These are phyloP conservation scores for Limnomonas spitsbergensis DNA, from an alignment of 139 green algal species.

Conservation along the genomic window DNA sequence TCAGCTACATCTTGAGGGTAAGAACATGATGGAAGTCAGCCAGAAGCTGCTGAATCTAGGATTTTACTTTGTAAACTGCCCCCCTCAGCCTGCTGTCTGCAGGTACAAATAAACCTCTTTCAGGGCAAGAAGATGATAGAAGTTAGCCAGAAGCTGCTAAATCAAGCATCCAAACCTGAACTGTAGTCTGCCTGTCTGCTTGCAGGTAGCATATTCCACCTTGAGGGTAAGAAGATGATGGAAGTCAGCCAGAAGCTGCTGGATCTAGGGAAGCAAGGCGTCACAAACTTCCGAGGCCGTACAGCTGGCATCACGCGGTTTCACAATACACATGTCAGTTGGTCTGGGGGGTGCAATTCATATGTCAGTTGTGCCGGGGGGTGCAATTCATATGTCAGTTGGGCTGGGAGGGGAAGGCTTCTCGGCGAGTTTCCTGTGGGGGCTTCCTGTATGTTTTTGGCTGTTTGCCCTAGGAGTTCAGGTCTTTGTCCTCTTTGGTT, in stretches of 20 bases:
- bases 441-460: too few species aligned
- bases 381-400: too few species aligned
- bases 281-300: conserved; percentile 31
- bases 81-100: too few species aligned
- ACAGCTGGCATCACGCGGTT: conserved; percentile 16
- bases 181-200: too few species aligned
- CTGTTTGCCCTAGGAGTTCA: too few species aligned
- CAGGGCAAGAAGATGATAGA: conserved; percentile 31
- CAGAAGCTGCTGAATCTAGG: conserved; percentile 30
- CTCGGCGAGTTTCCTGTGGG: too few species aligned
- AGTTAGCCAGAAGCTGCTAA: conserved; percentile 29
- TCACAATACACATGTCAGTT: conserved; percentile 9
- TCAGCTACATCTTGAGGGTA: conserved; percentile 26
- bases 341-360: too few species aligned
- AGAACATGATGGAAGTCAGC: conserved; percentile 32
- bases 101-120: conserved; percentile 21
- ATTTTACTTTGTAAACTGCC: too few species aligned
- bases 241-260: conserved; percentile 31
- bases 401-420: too few species aligned
- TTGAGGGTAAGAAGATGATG: conserved; percentile 30
- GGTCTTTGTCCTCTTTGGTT: too few species aligned
- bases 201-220: conserved; percentile 21
- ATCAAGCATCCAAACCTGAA: too few species aligned
- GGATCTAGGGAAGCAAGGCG: conserved; percentile 19
- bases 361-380: too few species aligned